These are phyloP conservation scores for Colletotrichum paranaense DNA, from an alignment of 2,329 filamentous ascomycete genomes.

Conservation along the genomic window DNA sequence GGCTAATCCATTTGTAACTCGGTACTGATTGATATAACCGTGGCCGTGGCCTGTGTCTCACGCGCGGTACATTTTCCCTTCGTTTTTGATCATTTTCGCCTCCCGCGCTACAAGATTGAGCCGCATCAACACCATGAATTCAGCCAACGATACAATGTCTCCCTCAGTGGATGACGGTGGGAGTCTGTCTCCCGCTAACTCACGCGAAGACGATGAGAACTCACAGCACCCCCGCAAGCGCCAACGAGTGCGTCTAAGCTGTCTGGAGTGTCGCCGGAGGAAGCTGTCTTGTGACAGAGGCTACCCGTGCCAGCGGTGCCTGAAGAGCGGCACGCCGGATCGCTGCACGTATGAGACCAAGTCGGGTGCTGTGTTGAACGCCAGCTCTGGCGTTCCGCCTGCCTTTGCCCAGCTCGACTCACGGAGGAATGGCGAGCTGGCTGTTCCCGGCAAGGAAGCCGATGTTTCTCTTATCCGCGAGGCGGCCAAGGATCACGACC, in stretches of 20 bases:
- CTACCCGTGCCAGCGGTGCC: conserved; percentile 70
- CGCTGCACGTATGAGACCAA: conserved; percentile 70
- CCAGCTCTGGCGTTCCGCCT: conserved; percentile 57
- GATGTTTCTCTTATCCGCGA: conserved; percentile 49
- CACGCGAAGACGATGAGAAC: conserved; percentile 40
- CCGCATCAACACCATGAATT: conserved; percentile 7
- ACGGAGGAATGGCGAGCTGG: conserved; percentile 45
- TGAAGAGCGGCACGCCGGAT: conserved; percentile 71
- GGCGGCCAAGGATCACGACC: conserved; percentile 63
- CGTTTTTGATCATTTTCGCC: conserved; percentile 25
- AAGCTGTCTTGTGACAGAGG: conserved; percentile 72
- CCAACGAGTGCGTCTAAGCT: conserved; percentile 69
- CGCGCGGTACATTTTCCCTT: conserved; percentile 14
- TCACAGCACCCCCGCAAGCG: conserved; percentile 62
- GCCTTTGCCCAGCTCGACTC: conserved; percentile 55
- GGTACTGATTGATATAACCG: conserved; percentile 34
- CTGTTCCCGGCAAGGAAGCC: conserved; percentile 50
- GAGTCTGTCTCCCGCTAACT: conserved; percentile 35
- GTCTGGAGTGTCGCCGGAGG: conserved; percentile 69
- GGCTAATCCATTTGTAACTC: conserved; percentile 31
- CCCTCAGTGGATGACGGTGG: conserved; percentile 41
- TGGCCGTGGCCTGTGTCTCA: conserved; percentile 15
- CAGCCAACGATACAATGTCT: conserved; percentile 27
- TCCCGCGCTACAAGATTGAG: neutral
- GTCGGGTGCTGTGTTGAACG: conserved; percentile 61